Base-by-base conservation (phyloP, 257 asterid species). In the Verbascum thapsus region DNA sequence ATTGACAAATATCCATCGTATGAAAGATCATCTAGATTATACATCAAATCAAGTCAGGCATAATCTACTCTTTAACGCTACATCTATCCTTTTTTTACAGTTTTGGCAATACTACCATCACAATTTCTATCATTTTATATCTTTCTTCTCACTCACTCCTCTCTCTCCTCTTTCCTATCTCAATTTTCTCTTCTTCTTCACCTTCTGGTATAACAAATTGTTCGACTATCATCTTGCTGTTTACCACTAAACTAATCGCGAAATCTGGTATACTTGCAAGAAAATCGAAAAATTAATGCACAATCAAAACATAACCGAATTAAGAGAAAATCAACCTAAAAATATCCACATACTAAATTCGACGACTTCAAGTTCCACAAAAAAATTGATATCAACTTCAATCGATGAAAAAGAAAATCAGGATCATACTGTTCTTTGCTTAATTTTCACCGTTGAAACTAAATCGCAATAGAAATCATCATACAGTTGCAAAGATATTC, bases 211-310 rank as follows among this genome's bases (percentile, higher is more conserved):
- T 66, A 39, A 12, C 41, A 40, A 49, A 59, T 5, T 15, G 11
- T 22, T 22, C 2, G 41, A 5, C 38, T 41, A 16, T 60, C 8
- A 61, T 51, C 41, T 40, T 53, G 6, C 20, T 10, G 37, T 35
- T 49, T 22, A 38, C 4, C 10, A 22, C 10, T 39, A 7, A n/a
- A 39, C 3, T 18, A 16, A 38, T 11, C 4, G 16, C 66, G 9
- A 7, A 38, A 26, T 15, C 7, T 12, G 4, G n/a, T n/a, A 16
- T 26, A 58, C 7, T 23, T 37, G 16, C 30, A 16, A 47, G 13
- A 54, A 18, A 17, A 63, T 56, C 54, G 45, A 7, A 49, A 55
- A 64, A 32, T 52, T 16, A 47, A 16, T 49, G 64, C 62, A 63
- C 11, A 20, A 10, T 26, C 32, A 1, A n/a, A 26, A 26, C 32